Conservation (phyloP, 306 rosid genomes). For the Hylodesmum podocarpum region DNA sequence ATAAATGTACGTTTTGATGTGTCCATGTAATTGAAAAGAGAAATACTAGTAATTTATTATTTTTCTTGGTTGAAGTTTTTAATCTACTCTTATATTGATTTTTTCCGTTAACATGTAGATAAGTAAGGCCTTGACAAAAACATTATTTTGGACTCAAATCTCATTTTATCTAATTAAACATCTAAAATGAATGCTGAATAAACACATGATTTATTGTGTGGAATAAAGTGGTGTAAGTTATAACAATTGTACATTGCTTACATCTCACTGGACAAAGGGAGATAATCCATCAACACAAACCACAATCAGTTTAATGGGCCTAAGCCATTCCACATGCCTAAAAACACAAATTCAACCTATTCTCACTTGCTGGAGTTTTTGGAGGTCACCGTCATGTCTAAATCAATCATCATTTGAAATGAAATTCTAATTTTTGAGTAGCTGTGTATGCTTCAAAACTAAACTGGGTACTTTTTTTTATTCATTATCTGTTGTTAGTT, state of each 20-base stretch:
- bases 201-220: not conserved
- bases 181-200: not conserved
- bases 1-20: too few relatives aligned
- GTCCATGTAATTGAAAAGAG: too few relatives aligned
- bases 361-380: not conserved
- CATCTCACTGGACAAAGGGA: not conserved
- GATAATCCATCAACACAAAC: not conserved
- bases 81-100: too few relatives aligned
- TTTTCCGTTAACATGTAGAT: not conserved
- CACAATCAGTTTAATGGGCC: not conserved
- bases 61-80: too few relatives aligned
- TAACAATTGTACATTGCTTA: not conserved
- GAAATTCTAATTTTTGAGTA: not conserved
- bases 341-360: not conserved
- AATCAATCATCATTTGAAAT: not conserved
- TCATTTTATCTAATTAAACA: too few relatives aligned
- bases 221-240: not conserved
- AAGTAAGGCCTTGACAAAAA: not conserved
- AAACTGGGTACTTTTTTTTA: too few relatives aligned
- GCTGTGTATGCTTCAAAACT: not conserved
- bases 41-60: too few relatives aligned
- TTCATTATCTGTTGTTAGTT: too few relatives aligned
- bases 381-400: not conserved
- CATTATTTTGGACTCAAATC: too few relatives aligned
- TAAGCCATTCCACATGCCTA: not conserved